These are phyloP conservation scores for Rubus idaeus DNA, from an alignment of 306 rosid species.

Conservation along the genomic window DNA sequence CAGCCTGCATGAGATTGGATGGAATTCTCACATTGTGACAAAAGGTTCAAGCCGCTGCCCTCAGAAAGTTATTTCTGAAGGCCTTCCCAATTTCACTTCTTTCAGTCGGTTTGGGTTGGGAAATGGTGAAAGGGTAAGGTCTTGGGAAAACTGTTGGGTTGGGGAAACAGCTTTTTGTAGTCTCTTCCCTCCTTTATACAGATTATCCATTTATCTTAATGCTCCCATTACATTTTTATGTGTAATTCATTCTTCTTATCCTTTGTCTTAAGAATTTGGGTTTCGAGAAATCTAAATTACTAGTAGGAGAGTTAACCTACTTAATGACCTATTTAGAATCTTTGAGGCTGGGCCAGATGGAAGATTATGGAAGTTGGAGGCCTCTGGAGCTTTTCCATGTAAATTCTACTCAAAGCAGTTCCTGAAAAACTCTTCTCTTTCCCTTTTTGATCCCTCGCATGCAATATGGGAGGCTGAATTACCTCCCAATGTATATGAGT, in stretches of 20 bases:
- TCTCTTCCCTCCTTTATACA: neutral
- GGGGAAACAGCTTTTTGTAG: neutral
- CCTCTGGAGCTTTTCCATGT: neutral
- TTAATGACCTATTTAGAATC: neutral
- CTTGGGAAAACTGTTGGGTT: neutral
- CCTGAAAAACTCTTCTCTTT: neutral
- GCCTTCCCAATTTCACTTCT: no score
- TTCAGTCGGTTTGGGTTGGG: no score
- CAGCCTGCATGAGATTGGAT: neutral
- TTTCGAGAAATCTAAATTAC: neutral
- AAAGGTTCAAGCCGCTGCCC: neutral
- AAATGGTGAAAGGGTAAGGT: neutral
- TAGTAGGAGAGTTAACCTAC: neutral
- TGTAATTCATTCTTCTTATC: neutral
- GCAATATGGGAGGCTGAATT: neutral
- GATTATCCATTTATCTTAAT: neutral
- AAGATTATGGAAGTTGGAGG: neutral
- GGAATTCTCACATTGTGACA: neutral
- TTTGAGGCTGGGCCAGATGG: neutral
- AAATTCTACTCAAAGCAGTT: neutral
- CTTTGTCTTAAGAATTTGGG: neutral
- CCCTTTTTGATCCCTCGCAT: neutral
- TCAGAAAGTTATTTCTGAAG: no score
- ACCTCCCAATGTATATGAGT: neutral
- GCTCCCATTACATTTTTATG: neutral